Conservation (phyloP, 441 rosid species). For the Flueggea neowawraea region DNA sequence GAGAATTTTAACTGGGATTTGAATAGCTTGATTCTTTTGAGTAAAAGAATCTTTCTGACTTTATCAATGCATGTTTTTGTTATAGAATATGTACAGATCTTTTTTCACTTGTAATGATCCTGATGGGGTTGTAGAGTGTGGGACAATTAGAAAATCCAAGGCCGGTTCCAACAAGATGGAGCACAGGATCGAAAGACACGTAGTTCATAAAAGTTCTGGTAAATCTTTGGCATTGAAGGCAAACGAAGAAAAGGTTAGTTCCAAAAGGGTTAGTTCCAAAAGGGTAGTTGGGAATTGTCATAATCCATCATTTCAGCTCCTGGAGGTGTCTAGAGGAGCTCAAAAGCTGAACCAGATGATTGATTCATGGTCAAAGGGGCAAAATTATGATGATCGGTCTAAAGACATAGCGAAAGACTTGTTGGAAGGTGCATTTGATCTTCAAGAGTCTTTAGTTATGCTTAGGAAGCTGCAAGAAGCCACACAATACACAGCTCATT, state of each 20-base stretch:
- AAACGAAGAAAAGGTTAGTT: conserved; percentile 41
- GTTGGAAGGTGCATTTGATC: conserved; percentile 81
- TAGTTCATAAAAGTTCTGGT: conserved; percentile 22
- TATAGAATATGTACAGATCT: conserved; percentile 79
- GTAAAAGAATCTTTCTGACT: conserved; percentile 19
- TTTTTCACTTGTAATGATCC: conserved; percentile 88
- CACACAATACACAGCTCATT: conserved; percentile 40
- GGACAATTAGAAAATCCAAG: conserved; percentile 64
- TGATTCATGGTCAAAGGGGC: conserved; percentile 61
- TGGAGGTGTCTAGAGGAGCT: conserved; percentile 77
- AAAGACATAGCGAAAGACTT: conserved; percentile 70
- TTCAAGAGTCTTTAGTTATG: conserved; percentile 82
- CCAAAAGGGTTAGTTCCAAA: conserved; percentile 17
- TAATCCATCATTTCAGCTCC: conserved; percentile 56
- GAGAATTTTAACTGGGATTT: conserved; percentile 2
- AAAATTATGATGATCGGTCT: conserved; percentile 35
- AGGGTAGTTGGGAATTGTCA: conserved; percentile 21
- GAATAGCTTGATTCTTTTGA: background rate
- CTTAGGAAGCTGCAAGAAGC: conserved; percentile 79
- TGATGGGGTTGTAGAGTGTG: conserved; percentile 80
- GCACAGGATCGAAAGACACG: conserved; percentile 25
- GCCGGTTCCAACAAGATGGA: conserved; percentile 38
- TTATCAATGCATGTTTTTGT: conserved; percentile 16
- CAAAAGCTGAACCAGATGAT: conserved; percentile 70
- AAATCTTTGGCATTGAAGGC: conserved; percentile 14